phyloP scores from a whole-genome alignment of 2,329 filamentous ascomycete species.

The Laburnicola sp. region DNA sequence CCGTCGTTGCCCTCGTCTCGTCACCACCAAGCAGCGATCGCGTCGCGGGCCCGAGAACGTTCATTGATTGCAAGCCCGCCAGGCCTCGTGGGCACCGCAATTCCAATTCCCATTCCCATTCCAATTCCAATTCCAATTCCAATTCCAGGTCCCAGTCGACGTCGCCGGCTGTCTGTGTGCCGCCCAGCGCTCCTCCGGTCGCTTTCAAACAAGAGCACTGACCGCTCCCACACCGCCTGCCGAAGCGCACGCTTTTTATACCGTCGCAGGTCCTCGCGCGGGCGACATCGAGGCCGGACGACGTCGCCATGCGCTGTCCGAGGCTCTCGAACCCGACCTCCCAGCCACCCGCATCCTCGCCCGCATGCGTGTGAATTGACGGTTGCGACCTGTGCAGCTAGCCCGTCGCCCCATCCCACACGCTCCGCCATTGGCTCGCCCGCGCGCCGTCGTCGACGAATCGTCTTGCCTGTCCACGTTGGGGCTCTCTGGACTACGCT shows the following conservation, averaged over 20 bases:
- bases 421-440: slow-evolving; percentile 40
- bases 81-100: slow-evolving; percentile 13
- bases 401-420: slow-evolving; percentile 35
- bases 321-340: slow-evolving; percentile 33
- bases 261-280: slow-evolving; percentile 38
- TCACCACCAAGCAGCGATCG: slow-evolving; percentile 18
- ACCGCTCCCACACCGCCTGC: slow-evolving; percentile 46
- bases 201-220: slow-evolving; percentile 38
- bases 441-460: slow-evolving; percentile 33
- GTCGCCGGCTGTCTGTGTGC: slow-evolving; percentile 14
- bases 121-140: too few relatives aligned
- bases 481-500: slow-evolving; percentile 32
- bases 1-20: slow-evolving; percentile 23
- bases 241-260: slow-evolving; percentile 39
- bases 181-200: slow-evolving; percentile 33
- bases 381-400: slow-evolving; percentile 38
- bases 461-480: slow-evolving; percentile 37
- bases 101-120: slow-evolving; percentile 15
- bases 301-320: slow-evolving; percentile 46
- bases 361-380: slow-evolving; percentile 33
- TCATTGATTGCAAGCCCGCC: slow-evolving; percentile 12
- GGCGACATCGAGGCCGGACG: slow-evolving; percentile 33
- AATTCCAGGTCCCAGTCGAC: too few relatives aligned
- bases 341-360: slow-evolving; percentile 36
- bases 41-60: slow-evolving; percentile 17